Evolutionary conservation across 352 stramenopile genomes (phyloP).

Genomic region (Globisporangium apiculatum): DNA sequence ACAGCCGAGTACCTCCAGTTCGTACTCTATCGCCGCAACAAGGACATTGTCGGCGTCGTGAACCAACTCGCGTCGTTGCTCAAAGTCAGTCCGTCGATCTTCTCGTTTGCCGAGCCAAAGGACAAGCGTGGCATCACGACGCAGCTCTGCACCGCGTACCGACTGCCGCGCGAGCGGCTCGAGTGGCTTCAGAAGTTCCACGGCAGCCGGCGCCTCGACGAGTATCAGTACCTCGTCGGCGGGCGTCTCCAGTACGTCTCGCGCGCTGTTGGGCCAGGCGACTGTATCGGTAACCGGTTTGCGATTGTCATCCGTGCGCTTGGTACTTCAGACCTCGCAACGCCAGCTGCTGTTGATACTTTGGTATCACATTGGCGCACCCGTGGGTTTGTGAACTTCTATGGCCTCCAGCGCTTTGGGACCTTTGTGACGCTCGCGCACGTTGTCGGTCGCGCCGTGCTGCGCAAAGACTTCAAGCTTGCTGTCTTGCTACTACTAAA

Average conservation of each 20-base stretch:
- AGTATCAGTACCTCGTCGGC: conserved; percentile 84
- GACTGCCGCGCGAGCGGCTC: conserved; percentile 55
- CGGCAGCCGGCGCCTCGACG: conserved; percentile 33
- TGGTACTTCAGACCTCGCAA: conserved; percentile 43
- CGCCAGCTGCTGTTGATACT: conserved; percentile 19
- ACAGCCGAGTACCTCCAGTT: conserved; percentile 91
- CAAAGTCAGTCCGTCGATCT: conserved; percentile 55
- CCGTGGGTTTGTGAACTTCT: conserved; percentile 96
- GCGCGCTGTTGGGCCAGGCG: conserved; percentile 79
- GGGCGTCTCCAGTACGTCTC: conserved; percentile 90
- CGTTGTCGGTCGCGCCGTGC: conserved; percentile 85
- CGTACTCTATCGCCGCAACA: conserved; percentile 96
- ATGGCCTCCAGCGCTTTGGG: conserved; percentile 94
- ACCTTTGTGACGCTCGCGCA: conserved; percentile 79
- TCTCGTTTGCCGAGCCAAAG: conserved; percentile 95
- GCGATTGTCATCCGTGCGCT: conserved; percentile 91
- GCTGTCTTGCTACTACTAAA: conserved; percentile 90
- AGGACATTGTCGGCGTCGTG: conserved; percentile 89
- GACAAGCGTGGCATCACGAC: conserved; percentile 95
- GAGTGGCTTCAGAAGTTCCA: conserved; percentile 34
- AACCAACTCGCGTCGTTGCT: conserved; percentile 73
- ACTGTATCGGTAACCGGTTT: conserved; percentile 91
- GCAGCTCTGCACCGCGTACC: conserved; percentile 92
- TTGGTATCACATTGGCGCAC: conserved; percentile 41
- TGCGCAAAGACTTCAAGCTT: conserved; percentile 92